These are phyloP conservation scores for Quercus tomentella DNA, from an alignment of 331 rosid species.

Conservation along the genomic window DNA sequence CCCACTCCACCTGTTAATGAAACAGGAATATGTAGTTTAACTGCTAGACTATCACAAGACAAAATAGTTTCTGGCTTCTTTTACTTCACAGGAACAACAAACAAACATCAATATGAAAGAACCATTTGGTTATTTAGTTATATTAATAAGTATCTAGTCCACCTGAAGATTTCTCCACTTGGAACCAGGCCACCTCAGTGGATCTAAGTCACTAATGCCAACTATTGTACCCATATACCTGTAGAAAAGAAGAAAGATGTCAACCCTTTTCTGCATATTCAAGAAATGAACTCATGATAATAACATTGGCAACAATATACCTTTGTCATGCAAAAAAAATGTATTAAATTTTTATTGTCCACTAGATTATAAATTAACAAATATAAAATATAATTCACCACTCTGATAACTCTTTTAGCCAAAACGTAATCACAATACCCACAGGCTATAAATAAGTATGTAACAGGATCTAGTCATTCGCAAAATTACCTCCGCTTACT, in stretches of 20 bases:
- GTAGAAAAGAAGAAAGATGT: conserved; percentile 25
- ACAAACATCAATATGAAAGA: not conserved
- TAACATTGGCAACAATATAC: not conserved
- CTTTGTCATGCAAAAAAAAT: not conserved
- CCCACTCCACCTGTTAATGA: conserved; percentile 77
- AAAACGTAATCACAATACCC: not conserved
- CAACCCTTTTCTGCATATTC: conserved; percentile 11
- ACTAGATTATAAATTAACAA: not conserved
- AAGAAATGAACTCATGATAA: not conserved
- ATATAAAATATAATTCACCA: not conserved
- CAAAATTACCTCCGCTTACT: conserved; percentile 84
- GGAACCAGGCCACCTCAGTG: conserved; percentile 95
- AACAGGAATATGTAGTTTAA: not conserved
- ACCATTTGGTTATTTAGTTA: not conserved
- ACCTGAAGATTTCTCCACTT: conserved; percentile 99
- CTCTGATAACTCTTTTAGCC: not conserved
- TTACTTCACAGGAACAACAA: not conserved
- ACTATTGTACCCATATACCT: conserved; percentile 95
- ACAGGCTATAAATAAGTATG: not conserved
- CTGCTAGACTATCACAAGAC: not conserved
- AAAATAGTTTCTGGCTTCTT: not conserved
- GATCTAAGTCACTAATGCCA: conserved; percentile 82
- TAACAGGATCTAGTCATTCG: not conserved
- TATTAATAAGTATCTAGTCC: not conserved
- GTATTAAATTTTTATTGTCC: not conserved